These are phyloP conservation scores for Mortierella sp. DNA, from an alignment of 371 early-diverging fungal species.

Conservation along the genomic window DNA sequence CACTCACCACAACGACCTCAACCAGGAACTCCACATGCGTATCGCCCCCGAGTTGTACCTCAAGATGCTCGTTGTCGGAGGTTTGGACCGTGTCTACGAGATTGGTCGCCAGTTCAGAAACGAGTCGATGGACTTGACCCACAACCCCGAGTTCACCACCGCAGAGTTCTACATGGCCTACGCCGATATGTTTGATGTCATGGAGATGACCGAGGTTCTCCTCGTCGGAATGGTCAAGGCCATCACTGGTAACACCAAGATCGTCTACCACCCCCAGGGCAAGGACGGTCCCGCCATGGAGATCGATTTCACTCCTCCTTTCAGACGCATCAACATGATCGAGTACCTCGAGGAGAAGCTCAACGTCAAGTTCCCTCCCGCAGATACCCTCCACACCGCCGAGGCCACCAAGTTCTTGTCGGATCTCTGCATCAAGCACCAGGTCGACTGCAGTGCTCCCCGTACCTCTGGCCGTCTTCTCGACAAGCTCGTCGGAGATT, in stretches of 20 bases:
- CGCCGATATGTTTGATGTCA: conserved; percentile 98
- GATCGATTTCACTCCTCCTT: conserved; percentile 98
- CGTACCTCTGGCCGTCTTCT: conserved; percentile 96
- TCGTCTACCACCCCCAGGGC: conserved; percentile 95
- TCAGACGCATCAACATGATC: conserved; percentile 97
- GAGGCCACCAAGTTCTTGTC: conserved; percentile 91
- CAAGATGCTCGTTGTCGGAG: conserved; percentile 99
- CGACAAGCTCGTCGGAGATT: conserved; percentile 98
- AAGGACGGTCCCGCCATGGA: conserved; percentile 84
- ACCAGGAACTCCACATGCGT: conserved; percentile 99
- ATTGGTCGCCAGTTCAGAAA: conserved; percentile 99
- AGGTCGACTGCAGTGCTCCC: conserved; percentile 95
- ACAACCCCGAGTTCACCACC: conserved; percentile 99
- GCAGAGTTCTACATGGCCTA: conserved; percentile 99
- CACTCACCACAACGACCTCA: conserved; percentile 99
- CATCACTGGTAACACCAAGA: conserved; percentile 89
- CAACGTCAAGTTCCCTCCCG: conserved; percentile 92
- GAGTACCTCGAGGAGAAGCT: conserved; percentile 93
- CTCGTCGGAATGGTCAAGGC: conserved; percentile 94
- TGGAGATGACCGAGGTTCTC: conserved; percentile 96
- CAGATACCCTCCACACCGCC: conserved; percentile 84
- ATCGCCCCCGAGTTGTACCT: conserved; percentile 99
- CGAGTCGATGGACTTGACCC: conserved; percentile 99
- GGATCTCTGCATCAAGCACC: conserved; percentile 93
- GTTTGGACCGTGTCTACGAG: conserved; percentile 99